Base-by-base conservation (phyloP, 306 rosid species). In the Rosa multiflora region DNA sequence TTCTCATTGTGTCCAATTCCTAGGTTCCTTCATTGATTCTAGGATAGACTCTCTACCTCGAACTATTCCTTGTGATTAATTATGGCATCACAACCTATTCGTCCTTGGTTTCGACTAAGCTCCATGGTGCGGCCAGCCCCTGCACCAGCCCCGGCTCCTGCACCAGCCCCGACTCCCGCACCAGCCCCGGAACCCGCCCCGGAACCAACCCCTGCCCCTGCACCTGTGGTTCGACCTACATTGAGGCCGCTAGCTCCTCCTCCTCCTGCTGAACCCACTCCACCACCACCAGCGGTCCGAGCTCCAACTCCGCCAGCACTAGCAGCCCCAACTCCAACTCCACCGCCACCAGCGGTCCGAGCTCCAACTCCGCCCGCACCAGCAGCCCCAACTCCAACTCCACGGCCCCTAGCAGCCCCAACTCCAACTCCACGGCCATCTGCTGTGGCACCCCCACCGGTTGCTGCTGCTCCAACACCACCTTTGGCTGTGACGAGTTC, bases 21-120 rank as follows among this genome's bases (percentile, higher is more conserved):
- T 59, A 32, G 9, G 32, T 37, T 67, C 46, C 70, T 17, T 67
- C 53, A 58, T 72, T 32, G 14, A 40, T 46, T 78, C 15, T 21
- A 21, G 21, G 49, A 40, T 37, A 40, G 13, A 58, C 82, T 46
- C 32, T 42, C 35, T 29, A 26, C 32, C 37, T 56, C 7, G 8
- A 72, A 53, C 35, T 44, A 32, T 64, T 51, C 26, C 71, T 75
- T 67, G 32, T 81, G 58, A 42, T 42, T 9, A 86, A 37, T 42
- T 2, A 89, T 91, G 97, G 88, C 93, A 13, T 82, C 89, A 75
- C 96, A 72, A 78, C 83, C 88, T 7, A n/a, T 72, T 56, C 97
- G 97, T 76, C 84, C 90, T 39, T 93, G 95, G 98, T 82, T 84
- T 15, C 93, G 91, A 26, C 78, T 86, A 49, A 73, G 86, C 49